phyloP scores from a whole-genome alignment of 176 grass and related monocot genomes.

The Cenchrus fungigraminus region DNA sequence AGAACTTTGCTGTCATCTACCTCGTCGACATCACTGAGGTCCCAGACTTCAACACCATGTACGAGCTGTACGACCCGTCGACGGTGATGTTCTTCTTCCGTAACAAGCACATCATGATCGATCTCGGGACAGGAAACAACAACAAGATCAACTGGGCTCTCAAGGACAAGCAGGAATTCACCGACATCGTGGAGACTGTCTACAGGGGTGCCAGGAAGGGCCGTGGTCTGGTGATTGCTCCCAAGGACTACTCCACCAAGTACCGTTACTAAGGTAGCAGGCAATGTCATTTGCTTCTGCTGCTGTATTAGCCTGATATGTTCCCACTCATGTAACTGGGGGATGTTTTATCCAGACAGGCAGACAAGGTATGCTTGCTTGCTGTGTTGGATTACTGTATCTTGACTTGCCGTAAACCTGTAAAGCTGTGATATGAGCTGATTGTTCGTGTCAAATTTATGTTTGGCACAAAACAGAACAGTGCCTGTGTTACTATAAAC shows the following conservation, averaged over 20 bases:
- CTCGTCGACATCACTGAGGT: slow-evolving; percentile 84
- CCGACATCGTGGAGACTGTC: slow-evolving; percentile 94
- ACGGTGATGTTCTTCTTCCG: slow-evolving; percentile 98
- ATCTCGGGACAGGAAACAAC: slow-evolving; percentile 95
- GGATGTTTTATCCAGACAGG: background rate
- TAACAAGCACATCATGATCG: slow-evolving; percentile 99
- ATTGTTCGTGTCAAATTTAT: background rate
- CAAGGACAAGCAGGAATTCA: slow-evolving; percentile 97
- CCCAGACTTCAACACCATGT: slow-evolving; percentile 96
- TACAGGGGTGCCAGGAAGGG: slow-evolving; percentile 92
- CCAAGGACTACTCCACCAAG: slow-evolving; percentile 95
- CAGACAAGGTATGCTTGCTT: background rate
- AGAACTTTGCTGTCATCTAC: slow-evolving; percentile 94
- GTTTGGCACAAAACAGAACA: too few species aligned
- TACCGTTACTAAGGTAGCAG: slow-evolving; percentile 70
- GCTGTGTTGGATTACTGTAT: background rate
- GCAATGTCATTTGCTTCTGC: background rate
- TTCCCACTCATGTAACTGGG: background rate
- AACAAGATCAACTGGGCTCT: slow-evolving; percentile 99
- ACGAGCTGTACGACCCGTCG: slow-evolving; percentile 89
- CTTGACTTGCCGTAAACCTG: background rate
- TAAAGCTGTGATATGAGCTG: background rate
- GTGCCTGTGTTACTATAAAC: too few species aligned
- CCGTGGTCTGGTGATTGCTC: slow-evolving; percentile 85
- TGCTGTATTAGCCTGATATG: background rate